Evolutionary conservation across 2,329 filamentous ascomycete species (phyloP).

Genomic region (Fusarium avenaceum): DNA sequence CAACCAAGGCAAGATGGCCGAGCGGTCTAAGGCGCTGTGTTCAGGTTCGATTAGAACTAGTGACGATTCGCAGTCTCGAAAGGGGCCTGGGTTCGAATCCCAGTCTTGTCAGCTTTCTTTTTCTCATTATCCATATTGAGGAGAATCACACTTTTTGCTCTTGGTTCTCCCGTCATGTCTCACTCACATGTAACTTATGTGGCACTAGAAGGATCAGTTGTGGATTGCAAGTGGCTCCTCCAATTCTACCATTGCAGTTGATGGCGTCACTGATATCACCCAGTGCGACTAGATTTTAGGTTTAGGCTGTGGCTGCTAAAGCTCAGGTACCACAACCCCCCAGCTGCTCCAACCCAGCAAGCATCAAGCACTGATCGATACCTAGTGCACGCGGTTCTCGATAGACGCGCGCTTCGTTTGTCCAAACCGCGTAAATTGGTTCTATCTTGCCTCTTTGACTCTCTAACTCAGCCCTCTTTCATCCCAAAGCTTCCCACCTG

Average conservation of each 20-base stretch:
- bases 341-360: conserved; percentile 3
- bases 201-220: not conserved
- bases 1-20: conserved; percentile 34
- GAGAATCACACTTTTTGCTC: not conserved
- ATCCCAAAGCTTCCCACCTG: not conserved
- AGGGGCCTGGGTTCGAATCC: conserved; percentile 45
- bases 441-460: conserved; percentile 1
- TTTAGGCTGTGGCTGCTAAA: conserved; percentile 19
- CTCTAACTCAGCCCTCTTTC: not conserved
- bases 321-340: conserved; percentile 34
- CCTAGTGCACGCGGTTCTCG: conserved; percentile 18
- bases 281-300: conserved; percentile 27
- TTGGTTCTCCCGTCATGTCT: no score
- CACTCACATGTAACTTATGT: no score
- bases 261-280: conserved; percentile 28
- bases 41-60: conserved; percentile 38
- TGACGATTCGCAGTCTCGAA: conserved; percentile 45
- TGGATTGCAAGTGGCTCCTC: not conserved
- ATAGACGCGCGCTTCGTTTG: conserved; percentile 39
- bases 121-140: accelerated
- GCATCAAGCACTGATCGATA: conserved; percentile 28
- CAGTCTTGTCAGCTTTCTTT: conserved; percentile 34
- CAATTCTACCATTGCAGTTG: not conserved
- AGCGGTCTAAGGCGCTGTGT: conserved; percentile 45
- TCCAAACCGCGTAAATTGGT: conserved; percentile 40